Evolutionary conservation across 1,139 yeast genomes (phyloP), one percentile per base, ranked within the genome.

Genomic region (Debaryomyces coudertii): DNA sequence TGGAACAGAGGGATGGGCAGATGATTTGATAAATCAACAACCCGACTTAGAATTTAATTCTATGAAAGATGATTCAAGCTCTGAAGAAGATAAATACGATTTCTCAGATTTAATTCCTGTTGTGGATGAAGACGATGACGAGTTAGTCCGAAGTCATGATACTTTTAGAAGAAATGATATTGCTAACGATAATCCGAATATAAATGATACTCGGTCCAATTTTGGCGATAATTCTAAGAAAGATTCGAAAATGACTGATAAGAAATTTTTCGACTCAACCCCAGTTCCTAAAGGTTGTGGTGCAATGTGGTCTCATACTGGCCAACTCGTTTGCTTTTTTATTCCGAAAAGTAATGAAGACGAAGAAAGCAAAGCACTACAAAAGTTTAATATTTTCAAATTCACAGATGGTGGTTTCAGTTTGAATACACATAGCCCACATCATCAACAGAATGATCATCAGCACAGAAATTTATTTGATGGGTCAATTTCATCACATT

Each of bases 251-350:
- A 28, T 53, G 7, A 51, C 65, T 6, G 54, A 60, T 27, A 36
- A 23, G 8, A 40, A 42, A 11, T 47, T 49, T 12, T 80, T 83
- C 56, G 96, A 90, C 58, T 84, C 90, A 31, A 89, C 96, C 0
- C 97, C 97, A 0, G 76, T 90, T 3, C 97, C 97, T 0, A 90
- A 88, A 60, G 95, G 93, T 3, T 90, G 97, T 69, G 97, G 97
- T 7, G 97, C 96, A 0, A 73, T 82, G 0, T 90, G 97, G 97
- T 77, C 95, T 0, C 78, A 82, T 12, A 78, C 82, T 2, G 97
- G 97, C 0, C 82, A 81, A 50, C 70, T 90, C 45, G 85, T 90
- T 1, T 88, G 96, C 59, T 90, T 92, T 57, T 90, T 89, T 65
- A 79, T 84, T n/a, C 83, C 86, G 0, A 80, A 80, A 46, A 61